Percentiles rank a stretch among this genome's conserved stretches.
Conservation (phyloP, 2,329 filamentous ascomycete genomes). For the Apiospora kogelbergensis region DNA sequence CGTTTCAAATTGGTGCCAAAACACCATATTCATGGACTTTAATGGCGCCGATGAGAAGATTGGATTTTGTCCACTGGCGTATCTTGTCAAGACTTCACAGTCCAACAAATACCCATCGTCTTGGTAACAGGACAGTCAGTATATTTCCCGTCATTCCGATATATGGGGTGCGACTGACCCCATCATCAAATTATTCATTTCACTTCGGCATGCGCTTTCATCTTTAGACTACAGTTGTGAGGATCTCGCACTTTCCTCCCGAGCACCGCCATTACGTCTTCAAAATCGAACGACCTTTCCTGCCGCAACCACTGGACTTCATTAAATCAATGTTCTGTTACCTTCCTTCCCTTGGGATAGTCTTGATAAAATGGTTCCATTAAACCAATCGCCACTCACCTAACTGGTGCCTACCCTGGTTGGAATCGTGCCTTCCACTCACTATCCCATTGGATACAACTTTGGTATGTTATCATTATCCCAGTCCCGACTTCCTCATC, state of each 20-base stretch:
- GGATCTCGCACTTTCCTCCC: too few species aligned
- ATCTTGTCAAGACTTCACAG: too few species aligned
- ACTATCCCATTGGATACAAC: background rate
- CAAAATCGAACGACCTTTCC: too few species aligned
- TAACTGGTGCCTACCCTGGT: background rate
- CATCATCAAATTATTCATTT: background rate
- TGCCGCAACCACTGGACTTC: background rate
- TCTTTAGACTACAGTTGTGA: background rate
- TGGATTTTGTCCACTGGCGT: too few species aligned
- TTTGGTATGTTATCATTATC: background rate
- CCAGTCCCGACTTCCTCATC: background rate
- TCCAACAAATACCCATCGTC: too few species aligned
- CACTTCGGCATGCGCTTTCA: background rate
- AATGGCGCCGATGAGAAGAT: too few species aligned
- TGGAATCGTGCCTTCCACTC: background rate
- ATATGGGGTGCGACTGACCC: too few species aligned
- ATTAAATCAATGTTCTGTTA: too few species aligned
- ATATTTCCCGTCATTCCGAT: too few species aligned
- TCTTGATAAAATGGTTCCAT: background rate
- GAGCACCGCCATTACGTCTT: background rate
- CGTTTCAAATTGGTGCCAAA: too few species aligned
- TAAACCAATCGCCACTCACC: background rate
- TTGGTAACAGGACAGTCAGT: too few species aligned
- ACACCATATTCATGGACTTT: too few species aligned
- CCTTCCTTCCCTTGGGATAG: background rate